Percentiles rank a stretch among this genome's conserved stretches.
phyloP scores from a whole-genome alignment of 2,329 filamentous ascomycete genomes.

The Aspergillus pseudoterreus region DNA sequence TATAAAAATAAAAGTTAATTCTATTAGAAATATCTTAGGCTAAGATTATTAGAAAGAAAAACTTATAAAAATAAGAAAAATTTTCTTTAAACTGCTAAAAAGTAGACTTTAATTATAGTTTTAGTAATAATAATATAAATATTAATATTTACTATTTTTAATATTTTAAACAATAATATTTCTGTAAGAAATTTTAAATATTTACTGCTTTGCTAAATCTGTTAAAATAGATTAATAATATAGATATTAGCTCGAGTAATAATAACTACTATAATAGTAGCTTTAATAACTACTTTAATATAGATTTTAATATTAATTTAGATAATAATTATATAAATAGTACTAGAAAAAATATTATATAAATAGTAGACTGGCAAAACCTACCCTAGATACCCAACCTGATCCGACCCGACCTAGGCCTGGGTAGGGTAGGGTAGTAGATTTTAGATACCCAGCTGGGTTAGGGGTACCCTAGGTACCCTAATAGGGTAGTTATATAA shows the following conservation, averaged over 20 bases:
- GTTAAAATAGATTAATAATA: not conserved
- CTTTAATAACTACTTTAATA: not conserved
- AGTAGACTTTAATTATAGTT: not conserved
- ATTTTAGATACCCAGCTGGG: too few relatives aligned
- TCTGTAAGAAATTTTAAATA: not conserved
- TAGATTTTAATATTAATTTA: not conserved
- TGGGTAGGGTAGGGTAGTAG: too few relatives aligned
- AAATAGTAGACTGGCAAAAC: too few relatives aligned
- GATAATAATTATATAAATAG: not conserved
- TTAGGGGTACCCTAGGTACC: too few relatives aligned
- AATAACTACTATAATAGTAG: not conserved
- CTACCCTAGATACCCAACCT: too few relatives aligned
- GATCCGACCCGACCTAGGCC: too few relatives aligned
- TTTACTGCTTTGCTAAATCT: not conserved
- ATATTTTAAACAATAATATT: not conserved
- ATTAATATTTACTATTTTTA: not conserved
- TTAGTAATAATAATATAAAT: not conserved
- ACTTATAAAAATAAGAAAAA: not conserved
- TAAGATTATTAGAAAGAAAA: not conserved
- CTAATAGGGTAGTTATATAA: too few relatives aligned
- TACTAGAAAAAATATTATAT: not conserved
- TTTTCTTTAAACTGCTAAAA: not conserved
- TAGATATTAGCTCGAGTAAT: not conserved
- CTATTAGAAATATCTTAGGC: slow-evolving; percentile 1
- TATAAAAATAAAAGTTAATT: not conserved